Base-by-base conservation (phyloP, 371 early-diverging fungal genomes). In the Rhizopus delemar region DNA sequence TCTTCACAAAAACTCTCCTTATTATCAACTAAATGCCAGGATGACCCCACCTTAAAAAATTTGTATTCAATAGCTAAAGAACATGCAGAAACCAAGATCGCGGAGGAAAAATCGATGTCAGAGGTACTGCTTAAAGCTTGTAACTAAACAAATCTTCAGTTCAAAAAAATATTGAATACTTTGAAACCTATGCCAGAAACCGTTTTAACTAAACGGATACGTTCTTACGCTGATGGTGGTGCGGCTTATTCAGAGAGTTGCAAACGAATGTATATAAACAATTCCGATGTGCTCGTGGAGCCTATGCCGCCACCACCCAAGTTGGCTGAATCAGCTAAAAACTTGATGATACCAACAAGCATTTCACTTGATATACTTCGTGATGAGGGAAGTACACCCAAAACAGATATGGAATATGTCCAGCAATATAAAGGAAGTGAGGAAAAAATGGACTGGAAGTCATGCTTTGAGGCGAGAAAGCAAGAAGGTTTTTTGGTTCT, bases 351-450 rank as follows among this genome's bases (percentile, higher is more conserved):
- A n/a, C 31, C 56, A 62, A 62, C 33, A 13, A 53, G 46, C 53
- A 48, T 53, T 53, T 41, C 0, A 41, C 52, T 46, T 48, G 53
- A 62, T 41, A 62, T 56, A 57, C 57, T 62, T 52, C 48, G 57
- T 15, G 63, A 43, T 33, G 63, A 62, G 57, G 48, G 35, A 53
- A 43, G 22, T 53, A 32, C 57, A 32, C 53, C 63, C 39, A n/a
- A 57, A 52, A 62, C 63, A 53, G 63, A 62, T 53, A 57, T 53
- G 57, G 63, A 62, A n/a, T 57, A 62, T 35, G 41, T 62, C 45
- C 46, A 57, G 50, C 62, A 56, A 51, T 61, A 48, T 51, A 61
- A 51, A 38, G 36, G 51, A 56, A 56, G 6, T 41, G 38, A 39
- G 56, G 51, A 56, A 45, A 51, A 9, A 50, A 54, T 55, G 49